These are phyloP conservation scores for Pyrenophora graminea DNA, from an alignment of 2,329 filamentous ascomycete genomes.

Conservation along the genomic window DNA sequence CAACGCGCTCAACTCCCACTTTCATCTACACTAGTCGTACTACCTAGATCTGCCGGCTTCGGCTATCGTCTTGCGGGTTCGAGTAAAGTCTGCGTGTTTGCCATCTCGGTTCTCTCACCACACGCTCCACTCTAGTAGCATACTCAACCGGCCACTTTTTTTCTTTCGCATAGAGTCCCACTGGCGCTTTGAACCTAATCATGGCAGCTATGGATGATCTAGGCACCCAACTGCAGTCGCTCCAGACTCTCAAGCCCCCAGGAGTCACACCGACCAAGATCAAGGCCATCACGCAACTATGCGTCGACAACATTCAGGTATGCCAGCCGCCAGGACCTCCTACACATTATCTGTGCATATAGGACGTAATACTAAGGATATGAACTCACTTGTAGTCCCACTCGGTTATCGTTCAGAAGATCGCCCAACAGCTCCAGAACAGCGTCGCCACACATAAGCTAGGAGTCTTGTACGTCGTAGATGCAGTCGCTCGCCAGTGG, in stretches of 20 bases:
- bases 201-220: conserved; percentile 84
- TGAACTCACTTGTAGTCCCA: conserved; percentile 69
- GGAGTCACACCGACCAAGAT: conserved; percentile 95
- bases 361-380: conserved; percentile 32
- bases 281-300: conserved; percentile 80
- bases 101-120: conserved; percentile 25
- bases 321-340: conserved; percentile 22
- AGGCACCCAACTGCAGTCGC: conserved; percentile 86
- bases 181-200: conserved; percentile 36
- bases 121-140: conserved; percentile 12
- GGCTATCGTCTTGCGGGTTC: conserved; percentile 30
- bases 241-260: conserved; percentile 88
- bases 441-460: conserved; percentile 94
- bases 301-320: conserved; percentile 62
- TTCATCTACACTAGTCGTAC: conserved; percentile 30
- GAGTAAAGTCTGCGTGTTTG: conserved; percentile 35
- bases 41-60: conserved; percentile 33
- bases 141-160: conserved; percentile 12
- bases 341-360: conserved; percentile 9
- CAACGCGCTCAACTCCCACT: conserved; percentile 27
- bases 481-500: conserved; percentile 99
- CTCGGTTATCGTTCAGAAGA: conserved; percentile 91
- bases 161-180: conserved; percentile 28
- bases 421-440: conserved; percentile 97
- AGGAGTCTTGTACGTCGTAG: conserved; percentile 99